Evolutionary conservation across 1,284 basidiomycete species (phyloP), one percentile per base, ranked within the genome.

Genomic region (Cutaneotrichosporon spelunceum): DNA sequence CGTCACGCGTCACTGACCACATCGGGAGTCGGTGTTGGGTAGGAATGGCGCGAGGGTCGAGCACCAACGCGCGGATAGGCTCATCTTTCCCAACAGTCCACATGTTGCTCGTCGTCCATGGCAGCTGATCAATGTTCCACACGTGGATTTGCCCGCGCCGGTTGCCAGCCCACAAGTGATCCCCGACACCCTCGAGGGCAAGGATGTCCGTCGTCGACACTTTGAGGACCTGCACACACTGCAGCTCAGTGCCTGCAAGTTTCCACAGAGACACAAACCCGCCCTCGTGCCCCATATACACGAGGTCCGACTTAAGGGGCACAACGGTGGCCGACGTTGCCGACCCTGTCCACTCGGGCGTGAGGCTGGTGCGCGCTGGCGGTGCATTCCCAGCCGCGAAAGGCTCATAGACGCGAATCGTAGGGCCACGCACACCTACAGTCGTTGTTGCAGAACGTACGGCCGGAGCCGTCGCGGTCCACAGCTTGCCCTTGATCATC

Each of bases 251-350:
- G 4, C 68, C 66, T 2, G 10, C 24, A 1, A 53, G 52, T 34
- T 74, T 73, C 92, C 93, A 98, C 11, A 93, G 80, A 0, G 87
- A 88, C 63, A 97, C 82, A 69, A 84, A 88, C 0, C 95, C 96
- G 48, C 90, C 92, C 76, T 98, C 94, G 71, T 99, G 95, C 0
- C 90, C 93, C n/a, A 99, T 81, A 70, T 88, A 98, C 30, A 91
- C 88, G 21, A 81, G 78, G 1, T 84, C 82, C 0, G 87, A 86
- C 11, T 84, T 80, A 0, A 87, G 83, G 0, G 90, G 88, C 6
- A 98, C 78, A 26, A 91, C 80, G 0, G 93, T 86, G 0, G 88
- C 92, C 29, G 87, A 86, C 0, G 89, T 91, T 14, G 96, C 89
- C 0, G 88, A 83, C 1, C 94, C 94, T 0, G 77, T 75, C 78